phyloP scores from a whole-genome alignment of 495 filamentous ascomycete genomes.

The Penicillium angulare region DNA sequence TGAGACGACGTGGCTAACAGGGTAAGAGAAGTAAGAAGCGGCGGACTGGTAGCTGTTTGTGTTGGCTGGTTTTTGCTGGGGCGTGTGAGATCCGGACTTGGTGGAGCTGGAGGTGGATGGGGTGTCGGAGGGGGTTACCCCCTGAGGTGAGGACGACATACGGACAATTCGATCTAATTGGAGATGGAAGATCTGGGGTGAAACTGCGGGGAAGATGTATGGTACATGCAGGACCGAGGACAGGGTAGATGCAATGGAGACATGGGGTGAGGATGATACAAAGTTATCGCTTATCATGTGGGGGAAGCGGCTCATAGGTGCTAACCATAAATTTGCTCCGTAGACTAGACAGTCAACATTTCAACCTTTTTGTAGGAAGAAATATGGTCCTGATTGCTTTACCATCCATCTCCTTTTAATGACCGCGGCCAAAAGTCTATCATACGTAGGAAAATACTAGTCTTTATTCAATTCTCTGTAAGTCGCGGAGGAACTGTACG shows the following conservation, averaged over 20 bases:
- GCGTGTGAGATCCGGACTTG: constrained; percentile 31
- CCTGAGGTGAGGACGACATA: constrained; percentile 31
- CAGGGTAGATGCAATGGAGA: not conserved
- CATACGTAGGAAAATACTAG: no score
- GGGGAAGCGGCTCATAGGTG: not conserved
- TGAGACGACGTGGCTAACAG: constrained; percentile 53
- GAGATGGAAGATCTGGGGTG: constrained; percentile 10
- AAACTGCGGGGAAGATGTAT: not conserved
- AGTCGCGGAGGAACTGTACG: no score
- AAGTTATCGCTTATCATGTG: constrained; percentile 16
- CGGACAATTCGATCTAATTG: constrained; percentile 21
- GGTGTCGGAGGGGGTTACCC: constrained; percentile 16
- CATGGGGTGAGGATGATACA: constrained; percentile 6
- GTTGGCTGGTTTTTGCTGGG: constrained; percentile 20
- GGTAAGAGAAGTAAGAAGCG: constrained; percentile 54
- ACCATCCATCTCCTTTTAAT: no score
- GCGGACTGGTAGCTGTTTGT: constrained; percentile 32
- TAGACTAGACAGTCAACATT: no score
- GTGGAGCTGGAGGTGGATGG: constrained; percentile 27
- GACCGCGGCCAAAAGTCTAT: no score
- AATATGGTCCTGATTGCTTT: no score
- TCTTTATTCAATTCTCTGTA: no score
- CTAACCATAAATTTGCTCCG: no score
- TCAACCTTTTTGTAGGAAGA: no score
- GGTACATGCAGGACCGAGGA: not conserved